phyloP scores from a whole-genome alignment of 176 grass and related monocot genomes.

The Cenchrus fungigraminus region DNA sequence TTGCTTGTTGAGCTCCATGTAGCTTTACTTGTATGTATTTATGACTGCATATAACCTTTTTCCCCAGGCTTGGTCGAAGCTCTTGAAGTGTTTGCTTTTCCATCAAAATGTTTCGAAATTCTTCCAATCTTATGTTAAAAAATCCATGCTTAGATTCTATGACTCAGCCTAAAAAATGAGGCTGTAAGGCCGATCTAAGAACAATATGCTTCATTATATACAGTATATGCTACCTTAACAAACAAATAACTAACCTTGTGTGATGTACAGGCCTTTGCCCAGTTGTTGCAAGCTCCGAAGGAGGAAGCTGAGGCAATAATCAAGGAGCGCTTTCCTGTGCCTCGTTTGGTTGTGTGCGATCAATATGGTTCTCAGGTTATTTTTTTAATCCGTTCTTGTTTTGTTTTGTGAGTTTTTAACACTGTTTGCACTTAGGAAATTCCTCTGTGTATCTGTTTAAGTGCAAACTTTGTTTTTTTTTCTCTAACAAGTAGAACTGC shows the following conservation, averaged over 20 bases:
- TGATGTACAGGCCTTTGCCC: constrained; percentile 70
- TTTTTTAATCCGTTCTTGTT: constrained; percentile 1
- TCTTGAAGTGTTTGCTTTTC: constrained; percentile 23
- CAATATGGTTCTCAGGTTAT: constrained; percentile 96
- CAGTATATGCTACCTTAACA: constrained; percentile 7
- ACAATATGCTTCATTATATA: constrained; percentile 13
- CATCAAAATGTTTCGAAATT: constrained; percentile 16
- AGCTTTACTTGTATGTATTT: not conserved
- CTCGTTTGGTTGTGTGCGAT: constrained; percentile 89
- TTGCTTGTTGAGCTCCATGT: constrained; percentile 14
- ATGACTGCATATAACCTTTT: constrained; percentile 13
- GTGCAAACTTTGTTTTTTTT: not conserved
- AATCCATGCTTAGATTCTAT: not conserved
- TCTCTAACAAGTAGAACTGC: no score
- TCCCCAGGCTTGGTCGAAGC: constrained; percentile 10
- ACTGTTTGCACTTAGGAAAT: not conserved
- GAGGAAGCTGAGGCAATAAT: constrained; percentile 82
- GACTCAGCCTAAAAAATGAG: not conserved
- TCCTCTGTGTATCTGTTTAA: not conserved
- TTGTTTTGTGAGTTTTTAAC: not conserved
- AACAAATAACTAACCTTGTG: constrained; percentile 22
- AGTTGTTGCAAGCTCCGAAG: constrained; percentile 76
- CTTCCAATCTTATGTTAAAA: not conserved
- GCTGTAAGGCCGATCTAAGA: not conserved
- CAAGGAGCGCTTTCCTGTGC: constrained; percentile 87